Evolutionary conservation across 2,329 filamentous ascomycete genomes (phyloP), one percentile per base, ranked within the genome.

Genomic region (Aspergillus ochraceus): DNA sequence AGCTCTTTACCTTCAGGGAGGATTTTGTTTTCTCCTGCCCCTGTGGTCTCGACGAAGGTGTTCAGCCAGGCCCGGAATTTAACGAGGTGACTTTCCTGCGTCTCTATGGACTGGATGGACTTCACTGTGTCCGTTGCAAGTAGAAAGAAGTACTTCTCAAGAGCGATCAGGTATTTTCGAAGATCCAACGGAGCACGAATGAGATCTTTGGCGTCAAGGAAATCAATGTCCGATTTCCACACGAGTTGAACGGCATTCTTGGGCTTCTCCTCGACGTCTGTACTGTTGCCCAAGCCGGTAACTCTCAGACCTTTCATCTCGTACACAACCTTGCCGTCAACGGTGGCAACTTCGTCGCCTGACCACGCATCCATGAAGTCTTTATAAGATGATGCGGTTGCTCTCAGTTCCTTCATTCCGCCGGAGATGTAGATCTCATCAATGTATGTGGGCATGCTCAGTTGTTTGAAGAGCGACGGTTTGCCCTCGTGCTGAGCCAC

Each of bases 1-100:
- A 49, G 19, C 20, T 26, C 14, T 26, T 24, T 22, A 14, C 20
- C 24, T 9, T 22, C 46, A 12, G 20, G 20, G 14, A 49, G 20
- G 2, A 49, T 22, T 26, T 14, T n/a, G 19, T 49, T 49, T 11
- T 49, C 46, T 4, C 46, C 46, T 12, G 2, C n/a, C 46, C 20
- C 24, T n/a, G 46, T 26, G 11, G 4, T 12, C 20, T 49, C 20
- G 3, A 26, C 24, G 22, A 47, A 26, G 0, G 19, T 10, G 4
- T 6, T 10, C 3, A 64, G 30, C 52, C 61, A 58, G n/a, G 45
- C 26, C 6, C 57, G 47, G 45, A 55, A 58, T 24, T 30, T 47
- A 3, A 19, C 17, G 20, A 59, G 60, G 32, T 62, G 51, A 6
- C 22, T 42, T 29, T 59, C 45, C 1, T 29, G 19, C 9, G n/a